Evolutionary conservation across 2,329 filamentous ascomycete genomes (phyloP), one percentile per base, ranked within the genome.

Genomic region (Venturiaceae sp.): DNA sequence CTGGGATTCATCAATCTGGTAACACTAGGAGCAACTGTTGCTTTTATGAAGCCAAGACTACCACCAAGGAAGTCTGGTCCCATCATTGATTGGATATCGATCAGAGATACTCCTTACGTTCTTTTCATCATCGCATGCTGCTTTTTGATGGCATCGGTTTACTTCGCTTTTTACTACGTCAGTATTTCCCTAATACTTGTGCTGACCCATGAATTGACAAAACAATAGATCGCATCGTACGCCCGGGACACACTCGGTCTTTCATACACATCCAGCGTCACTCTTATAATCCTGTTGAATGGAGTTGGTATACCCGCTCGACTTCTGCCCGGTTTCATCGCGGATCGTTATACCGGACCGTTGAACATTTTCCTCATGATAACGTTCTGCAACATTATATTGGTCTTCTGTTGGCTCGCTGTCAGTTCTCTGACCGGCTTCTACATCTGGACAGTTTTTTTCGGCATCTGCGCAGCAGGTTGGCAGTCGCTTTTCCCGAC

Each of bases 401-500:
- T 79, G 21, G 64, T 76, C 1, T 80, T 81, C 60, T 74, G 72
- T 63, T 89, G 85, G 85, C 79, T 81, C 19, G 79, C 75, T 1
- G 81, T 90, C 6, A 61, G 67, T 1, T 71, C 71, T 16, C 68
- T 77, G 0, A 53, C 71, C 0, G 78, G 79, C 0, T 71, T 89
- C 30, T 88, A 87, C 64, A 76, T 74, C 1, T 90, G 87, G 77
- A 73, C 81, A 0, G 72, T 77, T 0, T 75, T 85, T 58, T 88
- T 86, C 65, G 87, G 87, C 1, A 74, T 88, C 53, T 79, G 79
- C 2, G 82, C 79, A 0, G 84, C 83, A 0, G 83, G 77, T 0
- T 80, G 88, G 52, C 85, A 88, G 69, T 79, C 79, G 6, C 67
- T 90, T 11, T 88, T 88, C 64, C 85, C 86, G 0, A 83, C 84